These are phyloP conservation scores for Pochonia chlamydosporia DNA, from an alignment of 2,329 filamentous ascomycete genomes.

Conservation along the genomic window DNA sequence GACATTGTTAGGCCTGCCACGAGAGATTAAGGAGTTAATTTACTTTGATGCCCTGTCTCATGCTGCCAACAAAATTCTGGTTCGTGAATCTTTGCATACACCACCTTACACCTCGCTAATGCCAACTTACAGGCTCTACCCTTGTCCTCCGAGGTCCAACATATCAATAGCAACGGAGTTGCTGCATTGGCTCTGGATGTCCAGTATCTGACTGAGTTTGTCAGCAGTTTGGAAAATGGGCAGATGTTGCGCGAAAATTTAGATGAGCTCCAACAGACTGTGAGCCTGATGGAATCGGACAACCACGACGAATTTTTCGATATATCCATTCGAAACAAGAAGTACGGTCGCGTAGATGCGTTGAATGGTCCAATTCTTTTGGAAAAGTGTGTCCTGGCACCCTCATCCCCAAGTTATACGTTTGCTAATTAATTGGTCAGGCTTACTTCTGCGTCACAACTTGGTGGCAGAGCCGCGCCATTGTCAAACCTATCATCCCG, in stretches of 20 bases:
- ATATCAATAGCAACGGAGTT: constrained; percentile 84
- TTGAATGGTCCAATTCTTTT: constrained; percentile 81
- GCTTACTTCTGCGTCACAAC: constrained; percentile 58
- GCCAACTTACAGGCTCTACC: constrained; percentile 57
- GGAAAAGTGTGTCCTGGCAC: constrained; percentile 65
- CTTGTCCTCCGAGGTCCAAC: constrained; percentile 70
- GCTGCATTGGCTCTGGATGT: constrained; percentile 77
- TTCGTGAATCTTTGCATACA: constrained; percentile 22
- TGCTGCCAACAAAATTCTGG: constrained; percentile 78
- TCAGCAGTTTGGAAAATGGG: constrained; percentile 75
- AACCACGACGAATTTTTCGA: constrained; percentile 98
- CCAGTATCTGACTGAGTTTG: constrained; percentile 76
- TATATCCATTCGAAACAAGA: constrained; percentile 80
- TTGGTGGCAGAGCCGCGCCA: constrained; percentile 54
- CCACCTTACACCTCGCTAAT: constrained; percentile 11
- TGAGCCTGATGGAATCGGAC: constrained; percentile 78
- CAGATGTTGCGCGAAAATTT: constrained; percentile 84
- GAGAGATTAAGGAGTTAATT: constrained; percentile 94
- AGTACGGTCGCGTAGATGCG: constrained; percentile 88
- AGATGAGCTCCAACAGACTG: constrained; percentile 89
- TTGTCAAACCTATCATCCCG: constrained; percentile 69
- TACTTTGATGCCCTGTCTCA: constrained; percentile 96
- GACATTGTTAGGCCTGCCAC: constrained; percentile 84
- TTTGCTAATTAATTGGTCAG: constrained; percentile 33
- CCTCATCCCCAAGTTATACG: neutral